Base-by-base conservation (phyloP, 1,284 basidiomycete species). In the Cystobasidium sp. region DNA sequence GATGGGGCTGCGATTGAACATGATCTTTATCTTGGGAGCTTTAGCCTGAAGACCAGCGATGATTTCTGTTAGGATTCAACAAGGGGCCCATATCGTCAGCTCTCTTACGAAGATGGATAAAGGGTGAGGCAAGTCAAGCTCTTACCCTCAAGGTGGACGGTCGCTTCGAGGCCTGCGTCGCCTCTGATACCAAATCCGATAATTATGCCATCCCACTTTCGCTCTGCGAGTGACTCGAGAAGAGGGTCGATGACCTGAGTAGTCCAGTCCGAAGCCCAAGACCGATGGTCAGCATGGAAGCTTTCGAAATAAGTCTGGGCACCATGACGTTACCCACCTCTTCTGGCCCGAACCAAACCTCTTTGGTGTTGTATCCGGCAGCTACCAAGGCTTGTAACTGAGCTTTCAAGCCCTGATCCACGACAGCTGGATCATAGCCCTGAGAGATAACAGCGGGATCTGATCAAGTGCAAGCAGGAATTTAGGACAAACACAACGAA, bases 341-440 rank as follows among this genome's bases (percentile, higher is more conserved):
- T 55, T 67, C 65, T 47, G 65, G 65, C 12, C 47, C 65, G n/a
- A 20, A 67, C 43, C 46, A 67, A 2, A 67, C 20, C 31, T 67
- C 65, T 24, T 67, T 67, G 10, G 51, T 67, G 65, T 67, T 67
- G 51, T 67, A 67, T 6, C 65, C 65, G 39, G 65, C 65, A n/a
- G n/a, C 65, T 46, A 55, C 65, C 41, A 67, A 47, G 18, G 20
- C 51, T 8, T 22, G 9, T 10, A 67, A 14, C 46, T 51, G n/a
- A 16, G 18, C 47, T 12, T 51, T 53, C n/a, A 67, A 49, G 20
- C 65, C 65, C 6, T 46, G 47, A 12, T 43, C 62, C 16, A 64
- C 44, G 5, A 64, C 62, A 3, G 65, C 65, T 24, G 47, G 41
- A 51, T 67, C 65, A 47, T 53, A 51, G 46, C 65, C 65, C 24